Conservation (phyloP, 2,329 filamentous ascomycete genomes). For the Microdochium trichocladiopsis region DNA sequence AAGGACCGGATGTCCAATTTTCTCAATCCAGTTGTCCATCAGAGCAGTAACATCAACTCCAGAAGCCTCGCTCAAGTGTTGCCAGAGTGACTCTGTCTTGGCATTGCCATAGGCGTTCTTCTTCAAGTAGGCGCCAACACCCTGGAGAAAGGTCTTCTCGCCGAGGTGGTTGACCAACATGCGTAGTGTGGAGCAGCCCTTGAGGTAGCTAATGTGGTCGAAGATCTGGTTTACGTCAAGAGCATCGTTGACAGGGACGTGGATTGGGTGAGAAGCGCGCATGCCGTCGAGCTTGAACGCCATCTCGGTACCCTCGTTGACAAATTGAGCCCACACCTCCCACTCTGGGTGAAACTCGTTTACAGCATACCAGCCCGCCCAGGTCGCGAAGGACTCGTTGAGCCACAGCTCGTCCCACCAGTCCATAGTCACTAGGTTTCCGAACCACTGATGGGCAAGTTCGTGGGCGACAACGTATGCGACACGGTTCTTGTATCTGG, state of each 20-base stretch:
- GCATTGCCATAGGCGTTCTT: conserved; percentile 84
- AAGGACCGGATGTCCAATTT: conserved; percentile 89
- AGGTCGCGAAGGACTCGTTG: conserved; percentile 95
- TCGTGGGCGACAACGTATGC: conserved; percentile 99
- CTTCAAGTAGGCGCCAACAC: conserved; percentile 85
- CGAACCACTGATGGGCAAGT: conserved; percentile 93
- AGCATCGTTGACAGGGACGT: conserved; percentile 88
- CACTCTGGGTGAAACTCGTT: conserved; percentile 93
- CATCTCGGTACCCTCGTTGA: conserved; percentile 88
- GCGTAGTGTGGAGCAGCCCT: conserved; percentile 92
- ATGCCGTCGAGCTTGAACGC: conserved; percentile 87
- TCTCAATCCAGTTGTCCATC: conserved; percentile 93
- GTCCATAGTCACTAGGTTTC: conserved; percentile 92
- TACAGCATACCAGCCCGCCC: conserved; percentile 92
- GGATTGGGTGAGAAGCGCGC: conserved; percentile 89
- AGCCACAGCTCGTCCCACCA: conserved; percentile 95
- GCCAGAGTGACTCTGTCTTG: conserved; percentile 87
- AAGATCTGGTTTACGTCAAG: conserved; percentile 98
- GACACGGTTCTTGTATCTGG: conserved; percentile 84
- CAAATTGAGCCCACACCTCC: conserved; percentile 97
- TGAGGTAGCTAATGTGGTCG: conserved; percentile 92
- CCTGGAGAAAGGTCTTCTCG: conserved; percentile 80
- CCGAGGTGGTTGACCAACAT: conserved; percentile 93
- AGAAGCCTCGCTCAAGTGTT: conserved; percentile 78
- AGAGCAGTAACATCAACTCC: conserved; percentile 78